Evolutionary conservation across 2,329 filamentous ascomycete species (phyloP).

Genomic region (Fusarium nisikadoi): DNA sequence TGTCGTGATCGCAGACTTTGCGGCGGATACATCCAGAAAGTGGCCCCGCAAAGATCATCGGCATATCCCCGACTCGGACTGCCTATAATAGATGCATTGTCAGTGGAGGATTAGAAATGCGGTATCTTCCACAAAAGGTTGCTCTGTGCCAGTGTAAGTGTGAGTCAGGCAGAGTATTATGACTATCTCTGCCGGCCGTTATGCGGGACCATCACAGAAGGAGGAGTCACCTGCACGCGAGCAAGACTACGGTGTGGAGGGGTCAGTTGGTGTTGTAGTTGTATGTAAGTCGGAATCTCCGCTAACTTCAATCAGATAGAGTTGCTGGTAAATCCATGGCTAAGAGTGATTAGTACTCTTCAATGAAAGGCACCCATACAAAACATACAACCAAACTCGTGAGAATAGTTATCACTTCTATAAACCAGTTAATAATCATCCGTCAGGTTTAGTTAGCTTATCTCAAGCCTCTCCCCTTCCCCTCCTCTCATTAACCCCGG

Average conservation of each 20-base stretch:
- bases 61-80: constrained; percentile 20
- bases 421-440: constrained; percentile 14
- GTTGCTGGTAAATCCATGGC: background rate
- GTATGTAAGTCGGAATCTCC: background rate
- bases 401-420: constrained; percentile 29
- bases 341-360: background rate
- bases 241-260: constrained; percentile 9
- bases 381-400: constrained; percentile 2
- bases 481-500: constrained; percentile 17
- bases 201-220: constrained; percentile 3
- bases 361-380: background rate
- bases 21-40: constrained; percentile 2
- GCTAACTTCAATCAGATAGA: background rate
- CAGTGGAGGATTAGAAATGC: constrained; percentile 1
- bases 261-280: background rate
- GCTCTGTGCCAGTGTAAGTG: constrained; percentile 11
- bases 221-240: constrained; percentile 18
- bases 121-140: constrained; percentile 1
- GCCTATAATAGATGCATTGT: constrained; percentile 8
- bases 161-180: background rate
- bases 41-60: constrained; percentile 31
- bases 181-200: background rate
- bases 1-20: constrained; percentile 43
- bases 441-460: constrained; percentile 8
- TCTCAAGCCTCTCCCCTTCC: constrained; percentile 10